phyloP scores from a whole-genome alignment of 108 stramenopile genomes.

The Pseudonitzschia pungens region DNA sequence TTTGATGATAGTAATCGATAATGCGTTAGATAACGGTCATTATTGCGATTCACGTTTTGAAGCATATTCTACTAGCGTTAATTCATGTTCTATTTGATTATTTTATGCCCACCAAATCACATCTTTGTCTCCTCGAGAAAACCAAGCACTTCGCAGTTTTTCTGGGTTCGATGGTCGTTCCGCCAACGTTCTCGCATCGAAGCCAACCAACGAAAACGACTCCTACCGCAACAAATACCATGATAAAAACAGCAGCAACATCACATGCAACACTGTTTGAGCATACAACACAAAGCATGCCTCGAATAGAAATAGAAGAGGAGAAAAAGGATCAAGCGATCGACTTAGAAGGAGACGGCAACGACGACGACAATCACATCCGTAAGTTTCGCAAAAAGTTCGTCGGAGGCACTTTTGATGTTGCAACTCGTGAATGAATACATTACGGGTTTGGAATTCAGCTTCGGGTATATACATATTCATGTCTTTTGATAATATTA shows the following conservation, averaged over 20 bases:
- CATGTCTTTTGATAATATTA: neutral
- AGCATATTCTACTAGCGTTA: neutral
- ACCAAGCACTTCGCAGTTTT: too few relatives aligned
- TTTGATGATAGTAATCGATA: neutral
- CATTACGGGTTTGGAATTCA: neutral
- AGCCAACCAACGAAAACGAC: neutral
- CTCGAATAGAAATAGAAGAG: neutral
- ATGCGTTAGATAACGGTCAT: constrained; percentile 10
- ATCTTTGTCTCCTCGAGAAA: too few relatives aligned
- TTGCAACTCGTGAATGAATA: neutral
- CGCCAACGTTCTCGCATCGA: neutral
- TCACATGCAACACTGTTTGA: neutral
- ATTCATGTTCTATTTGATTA: neutral
- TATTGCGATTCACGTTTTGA: neutral
- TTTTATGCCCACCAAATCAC: too few relatives aligned
- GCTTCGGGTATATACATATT: constrained; percentile 1
- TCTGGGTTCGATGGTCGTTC: neutral
- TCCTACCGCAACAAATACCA: neutral
- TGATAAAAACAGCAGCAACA: constrained; percentile 3
- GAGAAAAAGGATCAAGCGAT: neutral
- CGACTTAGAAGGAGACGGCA: neutral
- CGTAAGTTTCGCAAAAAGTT: neutral
- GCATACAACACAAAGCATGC: neutral
- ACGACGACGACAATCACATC: neutral
- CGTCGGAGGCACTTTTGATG: neutral